phyloP scores from a whole-genome alignment of 2,329 filamentous ascomycete genomes.

The Fusarium sp. region DNA sequence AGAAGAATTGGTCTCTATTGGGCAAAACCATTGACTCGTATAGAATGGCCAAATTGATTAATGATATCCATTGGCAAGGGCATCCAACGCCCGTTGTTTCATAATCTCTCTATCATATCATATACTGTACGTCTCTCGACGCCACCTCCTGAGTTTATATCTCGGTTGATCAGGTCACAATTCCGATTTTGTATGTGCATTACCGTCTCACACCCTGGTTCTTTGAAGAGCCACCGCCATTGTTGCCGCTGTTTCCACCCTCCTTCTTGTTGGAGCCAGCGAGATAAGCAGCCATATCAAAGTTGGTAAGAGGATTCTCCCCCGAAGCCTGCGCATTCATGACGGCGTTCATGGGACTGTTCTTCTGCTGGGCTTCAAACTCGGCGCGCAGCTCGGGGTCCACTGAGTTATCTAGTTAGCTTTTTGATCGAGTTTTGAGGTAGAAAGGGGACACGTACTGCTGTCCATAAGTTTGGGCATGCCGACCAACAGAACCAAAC shows the following conservation, averaged over 20 bases:
- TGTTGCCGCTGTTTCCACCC: constrained; percentile 38
- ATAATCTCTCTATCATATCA: constrained; percentile 3
- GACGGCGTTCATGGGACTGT: constrained; percentile 69
- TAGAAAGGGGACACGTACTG: constrained; percentile 66
- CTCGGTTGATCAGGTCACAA: not conserved
- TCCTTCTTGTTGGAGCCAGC: constrained; percentile 62
- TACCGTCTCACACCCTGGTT: constrained; percentile 54
- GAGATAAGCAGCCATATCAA: constrained; percentile 70
- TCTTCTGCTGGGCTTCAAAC: constrained; percentile 88
- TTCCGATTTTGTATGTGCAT: not conserved
- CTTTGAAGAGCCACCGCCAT: constrained; percentile 43
- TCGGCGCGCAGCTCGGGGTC: constrained; percentile 95
- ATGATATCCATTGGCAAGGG: constrained; percentile 6
- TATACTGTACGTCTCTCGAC: not conserved
- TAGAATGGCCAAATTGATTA: not conserved
- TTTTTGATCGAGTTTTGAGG: not conserved
- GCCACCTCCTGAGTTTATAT: not conserved
- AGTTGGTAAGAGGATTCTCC: constrained; percentile 60
- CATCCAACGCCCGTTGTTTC: constrained; percentile 8
- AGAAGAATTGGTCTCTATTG: not conserved
- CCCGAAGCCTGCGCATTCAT: constrained; percentile 50
- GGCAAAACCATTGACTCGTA: not conserved
- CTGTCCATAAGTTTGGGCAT: constrained; percentile 97
- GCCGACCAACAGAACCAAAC: constrained; percentile 82
- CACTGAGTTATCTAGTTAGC: constrained; percentile 64